Conservation (phyloP, 192 early-diverging fungal species). For the Coemansia sp. region DNA sequence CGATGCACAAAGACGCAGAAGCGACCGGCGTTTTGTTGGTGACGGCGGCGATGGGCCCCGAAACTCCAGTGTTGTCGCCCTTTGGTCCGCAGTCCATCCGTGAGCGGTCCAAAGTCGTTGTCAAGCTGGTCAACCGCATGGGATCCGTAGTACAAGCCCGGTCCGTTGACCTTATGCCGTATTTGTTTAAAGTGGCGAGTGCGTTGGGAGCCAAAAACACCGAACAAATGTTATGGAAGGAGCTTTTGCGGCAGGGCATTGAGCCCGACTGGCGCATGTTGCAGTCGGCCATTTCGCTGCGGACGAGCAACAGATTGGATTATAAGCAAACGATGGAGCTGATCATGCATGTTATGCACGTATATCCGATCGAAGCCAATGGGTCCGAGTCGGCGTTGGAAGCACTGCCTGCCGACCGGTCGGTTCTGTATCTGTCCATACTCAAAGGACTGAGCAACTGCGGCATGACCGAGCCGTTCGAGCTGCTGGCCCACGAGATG, state of each 20-base stretch:
- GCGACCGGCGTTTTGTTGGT: conserved; percentile 28
- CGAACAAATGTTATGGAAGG: conserved; percentile 29
- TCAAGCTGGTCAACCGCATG: conserved; percentile 4
- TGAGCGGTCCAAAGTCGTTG: conserved; percentile 12
- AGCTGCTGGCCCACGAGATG: conserved; percentile 30
- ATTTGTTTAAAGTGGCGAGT: conserved; percentile 21
- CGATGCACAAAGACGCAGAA: neutral
- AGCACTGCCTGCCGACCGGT: neutral
- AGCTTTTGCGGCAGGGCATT: conserved; percentile 34
- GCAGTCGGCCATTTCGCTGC: conserved; percentile 18
- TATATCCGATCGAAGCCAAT: neutral
- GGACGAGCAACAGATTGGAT: conserved; percentile 9
- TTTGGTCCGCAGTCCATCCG: conserved; percentile 19
- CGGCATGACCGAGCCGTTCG: conserved; percentile 26
- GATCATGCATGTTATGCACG: conserved; percentile 13
- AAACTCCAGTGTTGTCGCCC: conserved; percentile 13
- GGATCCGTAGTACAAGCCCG: neutral
- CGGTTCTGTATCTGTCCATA: conserved; percentile 28
- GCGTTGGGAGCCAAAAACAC: conserved; percentile 16
- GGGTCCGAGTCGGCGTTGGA: neutral
- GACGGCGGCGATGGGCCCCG: conserved; percentile 24
- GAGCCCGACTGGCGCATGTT: conserved; percentile 15
- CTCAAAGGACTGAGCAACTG: conserved; percentile 33
- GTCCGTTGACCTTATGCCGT: conserved; percentile 11
- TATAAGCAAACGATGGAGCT: conserved; percentile 20